Percentiles rank a stretch among this genome's conserved stretches.
Evolutionary conservation across 2,329 filamentous ascomycete genomes (phyloP).

Genomic region (Diplodia intermedia): DNA sequence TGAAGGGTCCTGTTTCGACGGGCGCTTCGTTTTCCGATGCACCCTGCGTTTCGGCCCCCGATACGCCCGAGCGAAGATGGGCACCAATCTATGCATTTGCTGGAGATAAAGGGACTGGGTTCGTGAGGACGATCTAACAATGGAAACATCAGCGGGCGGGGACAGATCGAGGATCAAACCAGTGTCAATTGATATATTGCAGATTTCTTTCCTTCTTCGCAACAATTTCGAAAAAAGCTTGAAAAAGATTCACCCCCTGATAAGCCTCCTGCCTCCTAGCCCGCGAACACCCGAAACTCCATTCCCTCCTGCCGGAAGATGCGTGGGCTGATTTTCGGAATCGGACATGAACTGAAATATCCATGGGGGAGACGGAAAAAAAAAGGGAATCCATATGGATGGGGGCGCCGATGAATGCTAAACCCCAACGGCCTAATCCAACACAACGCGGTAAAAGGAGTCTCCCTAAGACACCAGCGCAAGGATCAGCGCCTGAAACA

Average conservation of each 20-base stretch:
- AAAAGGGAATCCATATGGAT: constrained; percentile 21
- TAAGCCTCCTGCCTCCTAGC: constrained; percentile 21
- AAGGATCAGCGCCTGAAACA: constrained; percentile 9
- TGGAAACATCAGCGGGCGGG: constrained; percentile 7
- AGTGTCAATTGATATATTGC: constrained; percentile 19
- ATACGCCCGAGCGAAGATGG: background rate
- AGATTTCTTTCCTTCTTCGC: constrained; percentile 23
- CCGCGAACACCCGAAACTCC: constrained; percentile 26
- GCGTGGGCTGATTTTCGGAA: constrained; percentile 20
- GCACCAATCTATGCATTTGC: background rate
- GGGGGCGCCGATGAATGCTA: constrained; percentile 27
- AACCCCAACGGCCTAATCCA: constrained; percentile 19
- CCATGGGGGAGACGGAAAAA: constrained; percentile 6
- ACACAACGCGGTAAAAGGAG: constrained; percentile 4
- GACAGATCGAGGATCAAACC: constrained; percentile 1
- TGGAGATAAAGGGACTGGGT: background rate
- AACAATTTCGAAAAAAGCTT: constrained; percentile 14
- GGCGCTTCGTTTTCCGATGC: constrained; percentile 17
- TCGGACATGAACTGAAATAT: constrained; percentile 21
- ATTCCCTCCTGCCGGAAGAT: constrained; percentile 13
- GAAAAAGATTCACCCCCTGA: constrained; percentile 12
- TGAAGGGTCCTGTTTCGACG: constrained; percentile 13
- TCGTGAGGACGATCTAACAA: background rate
- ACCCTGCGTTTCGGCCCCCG: constrained; percentile 23
- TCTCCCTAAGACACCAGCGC: background rate